Evolutionary conservation across 192 early-diverging fungal genomes (phyloP), one percentile per base, ranked within the genome.

Genomic region (Linnemannia elongata): DNA sequence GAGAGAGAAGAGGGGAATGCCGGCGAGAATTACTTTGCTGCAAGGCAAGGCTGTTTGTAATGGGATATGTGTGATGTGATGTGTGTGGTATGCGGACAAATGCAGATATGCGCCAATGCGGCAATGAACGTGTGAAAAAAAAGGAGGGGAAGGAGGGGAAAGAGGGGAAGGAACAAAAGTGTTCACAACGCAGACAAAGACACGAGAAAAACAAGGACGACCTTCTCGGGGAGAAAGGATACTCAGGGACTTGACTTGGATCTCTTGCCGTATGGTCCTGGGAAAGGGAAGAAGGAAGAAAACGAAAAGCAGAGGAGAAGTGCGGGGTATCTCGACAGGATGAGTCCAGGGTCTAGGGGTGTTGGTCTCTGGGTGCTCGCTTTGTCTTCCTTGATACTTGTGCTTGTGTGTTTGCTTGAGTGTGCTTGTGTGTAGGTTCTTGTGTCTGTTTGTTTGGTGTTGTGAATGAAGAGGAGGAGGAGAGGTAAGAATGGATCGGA

Each of bases 351-450:
- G 18, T 52, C 49, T 18, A 52, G 4, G 20, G 18, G 38, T n/a
- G 6, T 39, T 5, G 49, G 49, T 52, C 49, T 52, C 49, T 35
- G 41, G n/a, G 44, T 22, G 73, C 55, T 22, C 33, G 44, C 41
- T 54, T 52, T 33, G 35, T 52, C 44, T 52, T 75, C 44, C 44
- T 30, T 74, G 42, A 74, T 74, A 74, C 27, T 72, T 72, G 39
- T 39, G 30, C 2, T 10, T 12, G 1, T 0, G 35, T 27, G 17
- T 72, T 22, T 39, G 30, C 2, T 10, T 12, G 1, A 1, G 35
- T 27, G 17, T 35, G 35, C 12, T 6, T 30, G 30, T 27, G 66
- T 39, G 38, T 39, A 39, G 38, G 38, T 39, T 39, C 27, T 36
- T 36, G 35, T n/a, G n/a, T n/a, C n/a, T n/a, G n/a, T 69, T 18